Conservation (phyloP, 140 eudicot species). For the Oenanthe javanica region DNA sequence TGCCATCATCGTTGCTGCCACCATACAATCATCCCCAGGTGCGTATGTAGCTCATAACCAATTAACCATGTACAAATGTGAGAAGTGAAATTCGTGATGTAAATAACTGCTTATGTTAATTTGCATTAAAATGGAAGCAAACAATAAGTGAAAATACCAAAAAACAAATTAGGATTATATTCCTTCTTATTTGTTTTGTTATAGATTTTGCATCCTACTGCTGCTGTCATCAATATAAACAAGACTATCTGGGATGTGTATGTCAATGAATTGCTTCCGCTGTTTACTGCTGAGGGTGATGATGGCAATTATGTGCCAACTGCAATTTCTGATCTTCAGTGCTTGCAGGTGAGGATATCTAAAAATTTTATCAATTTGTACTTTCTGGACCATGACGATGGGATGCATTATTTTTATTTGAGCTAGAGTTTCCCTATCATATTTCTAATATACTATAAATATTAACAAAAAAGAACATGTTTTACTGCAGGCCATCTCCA, state of each 20-base stretch:
- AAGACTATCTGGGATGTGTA: constrained; percentile 38
- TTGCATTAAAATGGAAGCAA: not conserved
- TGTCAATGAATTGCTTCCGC: constrained; percentile 34
- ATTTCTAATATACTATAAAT: not conserved
- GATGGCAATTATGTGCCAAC: constrained; percentile 43
- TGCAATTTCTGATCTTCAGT: constrained; percentile 40
- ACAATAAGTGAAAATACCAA: not conserved
- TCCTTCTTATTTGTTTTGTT: not conserved
- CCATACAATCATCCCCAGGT: constrained; percentile 25
- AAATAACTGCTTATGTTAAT: not conserved
- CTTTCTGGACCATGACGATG: not conserved
- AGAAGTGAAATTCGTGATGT: not conserved
- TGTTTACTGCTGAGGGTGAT: constrained; percentile 31
- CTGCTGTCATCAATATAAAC: constrained; percentile 37
- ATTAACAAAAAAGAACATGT: not conserved
- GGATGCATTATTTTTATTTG: not conserved
- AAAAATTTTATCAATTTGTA: not conserved
- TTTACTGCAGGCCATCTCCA: constrained; percentile 41
- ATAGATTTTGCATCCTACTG: constrained; percentile 45
- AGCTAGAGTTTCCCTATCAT: not conserved
- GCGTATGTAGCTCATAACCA: not conserved
- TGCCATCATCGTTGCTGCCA: constrained; percentile 30
- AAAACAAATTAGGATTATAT: not conserved
- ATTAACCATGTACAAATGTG: not conserved
- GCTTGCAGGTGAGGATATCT: constrained; percentile 41